phyloP scores from a whole-genome alignment of 2,329 filamentous ascomycete species.

The Bipolaris zeicola region DNA sequence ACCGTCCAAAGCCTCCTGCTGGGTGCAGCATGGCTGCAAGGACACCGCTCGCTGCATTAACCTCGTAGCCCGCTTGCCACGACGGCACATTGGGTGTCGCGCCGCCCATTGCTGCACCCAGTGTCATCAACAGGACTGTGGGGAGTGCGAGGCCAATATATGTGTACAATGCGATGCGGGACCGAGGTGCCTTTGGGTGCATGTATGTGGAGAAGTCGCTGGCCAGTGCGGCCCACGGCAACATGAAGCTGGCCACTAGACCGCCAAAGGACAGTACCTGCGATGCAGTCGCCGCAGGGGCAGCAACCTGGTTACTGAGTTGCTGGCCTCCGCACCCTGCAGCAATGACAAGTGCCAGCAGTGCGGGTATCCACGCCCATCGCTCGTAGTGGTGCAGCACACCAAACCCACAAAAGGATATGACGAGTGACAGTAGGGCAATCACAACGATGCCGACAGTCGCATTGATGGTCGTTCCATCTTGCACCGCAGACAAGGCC shows the following conservation, averaged over 20 bases:
- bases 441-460: slow-evolving; percentile 67
- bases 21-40: slow-evolving; percentile 64
- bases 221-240: slow-evolving; percentile 65
- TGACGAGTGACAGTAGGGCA: slow-evolving; percentile 60
- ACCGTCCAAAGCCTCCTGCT: slow-evolving; percentile 66
- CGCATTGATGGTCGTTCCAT: slow-evolving; percentile 53
- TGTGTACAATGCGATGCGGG: slow-evolving; percentile 60
- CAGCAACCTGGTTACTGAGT: slow-evolving; percentile 56
- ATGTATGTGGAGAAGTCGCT: slow-evolving; percentile 68
- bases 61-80: slow-evolving; percentile 62
- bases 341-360: slow-evolving; percentile 61
- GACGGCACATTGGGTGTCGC: slow-evolving; percentile 60
- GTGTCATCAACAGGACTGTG: slow-evolving; percentile 64
- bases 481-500: slow-evolving; percentile 43
- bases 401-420: slow-evolving; percentile 66
- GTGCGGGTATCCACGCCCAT: slow-evolving; percentile 62
- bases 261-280: slow-evolving; percentile 63
- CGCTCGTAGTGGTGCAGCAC: slow-evolving; percentile 63
- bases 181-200: slow-evolving; percentile 59
- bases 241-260: slow-evolving; percentile 67
- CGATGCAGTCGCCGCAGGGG: slow-evolving; percentile 53
- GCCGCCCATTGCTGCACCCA: slow-evolving; percentile 68
- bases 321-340: slow-evolving; percentile 60
- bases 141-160: slow-evolving; percentile 63
- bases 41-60: slow-evolving; percentile 63